These are phyloP conservation scores for Angophora floribunda DNA, from an alignment of 345 rosid species.

Conservation along the genomic window DNA sequence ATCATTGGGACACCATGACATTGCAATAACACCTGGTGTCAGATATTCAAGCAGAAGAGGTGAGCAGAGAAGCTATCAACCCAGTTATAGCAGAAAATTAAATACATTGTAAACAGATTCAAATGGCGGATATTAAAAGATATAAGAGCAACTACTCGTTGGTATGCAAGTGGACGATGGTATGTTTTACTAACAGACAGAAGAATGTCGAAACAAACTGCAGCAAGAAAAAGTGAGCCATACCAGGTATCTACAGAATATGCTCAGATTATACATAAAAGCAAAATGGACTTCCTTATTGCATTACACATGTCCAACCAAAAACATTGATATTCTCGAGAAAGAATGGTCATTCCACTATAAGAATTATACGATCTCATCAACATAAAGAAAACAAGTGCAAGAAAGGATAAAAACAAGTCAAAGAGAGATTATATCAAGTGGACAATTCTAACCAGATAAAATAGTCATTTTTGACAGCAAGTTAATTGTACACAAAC, in stretches of 20 bases:
- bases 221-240: background rate
- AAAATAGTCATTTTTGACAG: background rate
- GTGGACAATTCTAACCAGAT: background rate
- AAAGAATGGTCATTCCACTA: background rate
- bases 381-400: background rate
- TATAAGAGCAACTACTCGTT: background rate
- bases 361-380: background rate
- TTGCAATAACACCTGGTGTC: conserved; percentile 87
- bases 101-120: background rate
- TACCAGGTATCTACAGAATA: background rate
- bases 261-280: background rate
- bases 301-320: background rate
- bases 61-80: background rate
- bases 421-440: background rate
- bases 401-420: background rate
- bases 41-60: background rate
- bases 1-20: conserved; percentile 98
- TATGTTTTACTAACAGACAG: background rate
- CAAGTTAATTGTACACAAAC: background rate
- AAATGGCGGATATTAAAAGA: background rate
- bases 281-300: background rate
- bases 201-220: background rate
- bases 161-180: background rate
- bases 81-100: background rate
- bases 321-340: background rate